phyloP scores from a whole-genome alignment of 2,329 filamentous ascomycete species.

The Kalaharituber pfeilii region DNA sequence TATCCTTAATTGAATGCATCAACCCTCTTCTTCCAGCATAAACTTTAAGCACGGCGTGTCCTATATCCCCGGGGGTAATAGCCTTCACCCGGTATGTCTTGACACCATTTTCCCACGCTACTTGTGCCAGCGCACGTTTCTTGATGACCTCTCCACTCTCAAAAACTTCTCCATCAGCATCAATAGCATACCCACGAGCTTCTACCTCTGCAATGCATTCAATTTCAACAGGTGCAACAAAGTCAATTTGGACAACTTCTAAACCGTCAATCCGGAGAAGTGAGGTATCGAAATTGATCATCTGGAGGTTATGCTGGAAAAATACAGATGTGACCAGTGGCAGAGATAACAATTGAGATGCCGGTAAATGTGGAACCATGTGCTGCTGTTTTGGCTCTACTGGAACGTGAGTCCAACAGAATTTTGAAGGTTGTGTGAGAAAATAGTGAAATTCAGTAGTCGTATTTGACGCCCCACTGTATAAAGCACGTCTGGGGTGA shows the following conservation, averaged over 20 bases:
- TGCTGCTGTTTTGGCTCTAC: slow-evolving; percentile 79
- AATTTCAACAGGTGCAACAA: slow-evolving; percentile 74
- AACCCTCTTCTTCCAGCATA: slow-evolving; percentile 88
- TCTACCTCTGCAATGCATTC: slow-evolving; percentile 89
- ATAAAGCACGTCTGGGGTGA: slow-evolving; percentile 60
- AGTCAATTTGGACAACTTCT: slow-evolving; percentile 78
- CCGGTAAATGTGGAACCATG: slow-evolving; percentile 70
- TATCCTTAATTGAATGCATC: slow-evolving; percentile 92
- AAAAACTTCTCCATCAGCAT: slow-evolving; percentile 79
- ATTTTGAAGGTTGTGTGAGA: slow-evolving; percentile 68
- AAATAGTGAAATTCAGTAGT: slow-evolving; percentile 85
- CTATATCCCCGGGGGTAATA: slow-evolving; percentile 77
- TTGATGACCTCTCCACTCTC: slow-evolving; percentile 75
- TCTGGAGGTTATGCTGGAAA: slow-evolving; percentile 63
- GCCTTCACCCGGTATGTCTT: slow-evolving; percentile 93
- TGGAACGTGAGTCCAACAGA: slow-evolving; percentile 92
- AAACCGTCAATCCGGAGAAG: slow-evolving; percentile 71
- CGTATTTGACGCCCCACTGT: slow-evolving; percentile 53
- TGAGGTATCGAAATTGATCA: slow-evolving; percentile 83
- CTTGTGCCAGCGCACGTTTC: slow-evolving; percentile 77
- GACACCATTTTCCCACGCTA: slow-evolving; percentile 64
- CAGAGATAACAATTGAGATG: slow-evolving; percentile 69
- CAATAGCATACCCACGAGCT: slow-evolving; percentile 58
- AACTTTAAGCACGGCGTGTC: slow-evolving; percentile 69
- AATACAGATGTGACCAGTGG: slow-evolving; percentile 74